A percentile compares a stretch with the other conserved stretches of the same genome.
phyloP scores from a whole-genome alignment of 352 stramenopile genomes.

The Globisporangium echinulatum region DNA sequence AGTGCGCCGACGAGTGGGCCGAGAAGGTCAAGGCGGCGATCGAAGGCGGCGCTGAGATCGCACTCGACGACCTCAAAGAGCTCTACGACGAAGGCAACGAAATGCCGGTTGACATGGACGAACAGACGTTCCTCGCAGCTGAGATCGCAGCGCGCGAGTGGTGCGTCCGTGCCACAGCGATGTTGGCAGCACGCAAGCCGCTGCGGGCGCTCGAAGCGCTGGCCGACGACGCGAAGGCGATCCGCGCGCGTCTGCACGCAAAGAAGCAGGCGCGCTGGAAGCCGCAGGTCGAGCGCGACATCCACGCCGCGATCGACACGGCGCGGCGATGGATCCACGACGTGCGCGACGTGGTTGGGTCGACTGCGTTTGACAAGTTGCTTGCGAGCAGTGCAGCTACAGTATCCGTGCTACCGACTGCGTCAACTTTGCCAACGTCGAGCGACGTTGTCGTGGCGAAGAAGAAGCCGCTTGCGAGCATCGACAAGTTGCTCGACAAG shows the following conservation, averaged over 20 bases:
- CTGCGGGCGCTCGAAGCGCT: conserved; percentile 63
- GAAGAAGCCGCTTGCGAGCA: conserved; percentile 64
- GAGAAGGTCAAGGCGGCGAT: conserved; percentile 76
- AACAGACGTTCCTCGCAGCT: conserved; percentile 69
- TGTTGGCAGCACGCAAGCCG: conserved; percentile 48
- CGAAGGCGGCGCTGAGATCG: conserved; percentile 58
- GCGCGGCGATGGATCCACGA: conserved; percentile 73
- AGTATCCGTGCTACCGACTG: too few relatives aligned
- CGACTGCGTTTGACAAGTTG: conserved; percentile 53
- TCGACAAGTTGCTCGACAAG: conserved; percentile 66
- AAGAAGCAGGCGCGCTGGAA: conserved; percentile 83
- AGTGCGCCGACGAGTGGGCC: conserved; percentile 81
- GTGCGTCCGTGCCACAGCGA: conserved; percentile 44
- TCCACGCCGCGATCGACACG: conserved; percentile 58
- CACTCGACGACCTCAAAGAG: conserved; percentile 66
- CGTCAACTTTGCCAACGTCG: neutral
- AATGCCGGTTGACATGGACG: conserved; percentile 88
- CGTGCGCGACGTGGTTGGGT: conserved; percentile 60
- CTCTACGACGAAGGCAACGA: conserved; percentile 73
- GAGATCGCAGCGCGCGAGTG: conserved; percentile 78
- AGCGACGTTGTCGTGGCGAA: conserved; percentile 20
- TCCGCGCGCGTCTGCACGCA: conserved; percentile 60
- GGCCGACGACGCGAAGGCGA: conserved; percentile 53
- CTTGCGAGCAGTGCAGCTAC: conserved; percentile 23
- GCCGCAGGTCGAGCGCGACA: conserved; percentile 74